Conservation (phyloP, 257 asterid species). For the Haberlea rhodopensis region DNA sequence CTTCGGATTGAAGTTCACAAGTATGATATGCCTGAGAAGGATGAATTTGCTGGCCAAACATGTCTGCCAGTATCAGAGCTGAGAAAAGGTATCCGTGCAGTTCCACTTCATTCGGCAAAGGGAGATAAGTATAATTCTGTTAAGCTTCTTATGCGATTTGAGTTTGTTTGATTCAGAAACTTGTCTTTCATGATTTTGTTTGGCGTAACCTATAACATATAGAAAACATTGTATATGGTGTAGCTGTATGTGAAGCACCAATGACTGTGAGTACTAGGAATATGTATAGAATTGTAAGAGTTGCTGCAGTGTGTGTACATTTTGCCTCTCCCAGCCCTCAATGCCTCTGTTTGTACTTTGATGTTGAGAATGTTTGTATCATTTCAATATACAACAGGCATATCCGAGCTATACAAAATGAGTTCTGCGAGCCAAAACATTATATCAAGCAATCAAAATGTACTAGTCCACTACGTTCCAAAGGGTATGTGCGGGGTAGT, state of each 20-base stretch:
- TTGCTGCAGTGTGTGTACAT: background rate
- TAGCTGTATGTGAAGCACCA: background rate
- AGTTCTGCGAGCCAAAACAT: too few relatives aligned
- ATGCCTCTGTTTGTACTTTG: background rate
- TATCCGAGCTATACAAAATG: too few relatives aligned
- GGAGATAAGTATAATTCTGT: slow-evolving; percentile 27
- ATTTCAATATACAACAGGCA: too few relatives aligned
- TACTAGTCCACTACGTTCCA: too few relatives aligned
- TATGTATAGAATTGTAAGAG: background rate
- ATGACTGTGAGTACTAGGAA: background rate
- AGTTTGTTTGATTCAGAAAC: slow-evolving; percentile 17
- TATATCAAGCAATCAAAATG: too few relatives aligned
- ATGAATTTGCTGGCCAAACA: slow-evolving; percentile 36
- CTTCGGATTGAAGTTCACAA: slow-evolving; percentile 33
- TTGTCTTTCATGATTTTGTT: background rate
- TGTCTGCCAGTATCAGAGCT: slow-evolving; percentile 34
- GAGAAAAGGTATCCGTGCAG: slow-evolving; percentile 30
- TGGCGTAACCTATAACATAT: background rate
- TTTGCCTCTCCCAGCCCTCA: background rate
- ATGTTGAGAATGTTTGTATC: background rate
- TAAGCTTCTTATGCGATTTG: slow-evolving; percentile 34
- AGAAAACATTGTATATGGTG: too few relatives aligned
- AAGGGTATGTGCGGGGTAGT: too few relatives aligned
- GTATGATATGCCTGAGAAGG: slow-evolving; percentile 35
- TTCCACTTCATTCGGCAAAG: slow-evolving; percentile 25